These are phyloP conservation scores for Elaeagnus macrophylla DNA, from an alignment of 306 rosid genomes.

Conservation along the genomic window DNA sequence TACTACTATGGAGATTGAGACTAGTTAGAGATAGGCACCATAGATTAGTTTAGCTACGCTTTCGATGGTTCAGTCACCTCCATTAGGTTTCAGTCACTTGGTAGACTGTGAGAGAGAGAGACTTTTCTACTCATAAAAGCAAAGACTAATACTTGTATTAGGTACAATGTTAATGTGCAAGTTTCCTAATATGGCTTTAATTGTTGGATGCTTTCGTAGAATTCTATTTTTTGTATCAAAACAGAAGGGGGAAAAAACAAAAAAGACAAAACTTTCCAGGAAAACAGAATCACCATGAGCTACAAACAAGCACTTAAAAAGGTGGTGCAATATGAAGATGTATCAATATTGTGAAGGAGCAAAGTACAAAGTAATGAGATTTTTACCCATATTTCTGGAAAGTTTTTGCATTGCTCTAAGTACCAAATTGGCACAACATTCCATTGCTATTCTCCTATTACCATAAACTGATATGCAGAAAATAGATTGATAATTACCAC, in stretches of 20 bases:
- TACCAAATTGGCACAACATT: neutral
- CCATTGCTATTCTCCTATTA: neutral
- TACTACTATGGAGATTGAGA: constrained; percentile 5
- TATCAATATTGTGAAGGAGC: too few relatives aligned
- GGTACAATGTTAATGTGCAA: neutral
- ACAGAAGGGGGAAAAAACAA: too few relatives aligned
- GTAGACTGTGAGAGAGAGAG: constrained; percentile 15
- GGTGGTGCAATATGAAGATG: too few relatives aligned
- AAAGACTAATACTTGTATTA: neutral
- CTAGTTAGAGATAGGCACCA: constrained; percentile 12
- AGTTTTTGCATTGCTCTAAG: neutral
- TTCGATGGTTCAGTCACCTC: constrained; percentile 17
- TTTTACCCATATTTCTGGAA: neutral
- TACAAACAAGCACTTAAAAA: too few relatives aligned
- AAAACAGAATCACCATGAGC: too few relatives aligned
- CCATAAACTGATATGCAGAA: constrained; percentile 4
- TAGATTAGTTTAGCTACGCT: constrained; percentile 21
- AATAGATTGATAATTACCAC: constrained; percentile 8
- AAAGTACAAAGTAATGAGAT: too few relatives aligned
- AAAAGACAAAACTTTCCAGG: too few relatives aligned
- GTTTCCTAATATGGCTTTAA: neutral
- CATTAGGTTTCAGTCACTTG: constrained; percentile 19
- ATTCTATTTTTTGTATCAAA: too few relatives aligned
- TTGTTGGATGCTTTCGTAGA: neutral
- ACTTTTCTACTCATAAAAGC: constrained; percentile 11